Base-by-base conservation (phyloP, 2,329 filamentous ascomycete genomes). In the Macrophomina pseudophaseolina region DNA sequence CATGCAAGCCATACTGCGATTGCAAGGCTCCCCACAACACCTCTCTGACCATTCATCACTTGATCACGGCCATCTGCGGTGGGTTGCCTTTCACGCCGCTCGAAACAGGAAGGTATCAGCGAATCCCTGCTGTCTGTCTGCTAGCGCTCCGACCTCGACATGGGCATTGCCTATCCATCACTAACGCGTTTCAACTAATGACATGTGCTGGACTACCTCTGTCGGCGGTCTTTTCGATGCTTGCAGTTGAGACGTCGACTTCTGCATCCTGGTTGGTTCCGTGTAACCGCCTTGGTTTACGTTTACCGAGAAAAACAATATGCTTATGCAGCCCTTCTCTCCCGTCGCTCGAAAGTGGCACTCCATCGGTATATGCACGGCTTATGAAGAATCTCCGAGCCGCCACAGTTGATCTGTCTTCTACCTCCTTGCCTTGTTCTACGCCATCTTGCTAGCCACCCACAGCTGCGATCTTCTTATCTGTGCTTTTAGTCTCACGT, bases 61-160 rank as follows among this genome's bases (percentile, higher is more conserved):
- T 58, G 54, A 44, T 7, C 35, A 12, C 35, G 4, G 54, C 18
- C 23, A 8, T 32, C 28, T 18, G 9, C 23, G 30, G 49, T 30
- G 28, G 8, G 49, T 8, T 52, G 28, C 8, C 23, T 14, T 18
- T 33, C 40, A 44, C 7, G 7, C 35, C 38, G 12, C 16, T 18
- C 3, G 6, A 30, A 49, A 49, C 12, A 62, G 58, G 58, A 62
- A 62, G 58, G 58, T 62, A 62, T 62, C 58, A 62, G 44, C 38
- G n/a, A 44, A 59, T 48, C 56, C 56, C 56, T 48, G 56, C 40
- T n/a, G 11, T 12, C 18, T 5, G 7, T 35, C 40, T 38, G 38
- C 14, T 59, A 59, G 54, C 54, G 54, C 54, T 59, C 56, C 30
- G 28, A 59, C 56, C 12, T 48, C 28, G 42, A 8, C 56, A 46